A percentile compares a stretch with the other conserved stretches of the same genome.
Conservation (phyloP, 192 early-diverging fungal genomes). For the Coemansia sp. region DNA sequence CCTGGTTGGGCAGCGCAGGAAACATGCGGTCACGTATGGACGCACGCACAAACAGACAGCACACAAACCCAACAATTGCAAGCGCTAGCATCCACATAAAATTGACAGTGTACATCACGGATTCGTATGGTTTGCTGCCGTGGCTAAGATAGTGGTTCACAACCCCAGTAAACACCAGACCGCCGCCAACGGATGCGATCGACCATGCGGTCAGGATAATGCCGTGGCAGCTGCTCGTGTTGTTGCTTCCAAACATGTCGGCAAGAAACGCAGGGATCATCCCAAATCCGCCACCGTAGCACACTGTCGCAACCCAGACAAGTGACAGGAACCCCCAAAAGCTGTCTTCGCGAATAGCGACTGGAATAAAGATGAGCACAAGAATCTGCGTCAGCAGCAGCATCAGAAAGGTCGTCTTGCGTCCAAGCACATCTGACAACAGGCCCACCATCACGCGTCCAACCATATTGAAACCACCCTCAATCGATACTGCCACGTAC, state of each 20-base stretch:
- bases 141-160: slow-evolving; percentile 54
- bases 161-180: slow-evolving; percentile 65
- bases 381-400: slow-evolving; percentile 59
- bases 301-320: slow-evolving; percentile 63
- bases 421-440: slow-evolving; percentile 59
- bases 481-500: slow-evolving; percentile 59
- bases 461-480: slow-evolving; percentile 62
- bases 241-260: slow-evolving; percentile 74
- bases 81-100: slow-evolving; percentile 70
- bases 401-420: slow-evolving; percentile 64
- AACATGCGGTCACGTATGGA: slow-evolving; percentile 68
- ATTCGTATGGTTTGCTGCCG: slow-evolving; percentile 52
- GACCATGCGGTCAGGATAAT: slow-evolving; percentile 76
- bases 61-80: slow-evolving; percentile 55
- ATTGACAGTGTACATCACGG: slow-evolving; percentile 58
- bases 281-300: slow-evolving; percentile 76
- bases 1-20: slow-evolving; percentile 61
- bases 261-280: slow-evolving; percentile 73
- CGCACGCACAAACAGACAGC: slow-evolving; percentile 62
- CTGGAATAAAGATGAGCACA: slow-evolving; percentile 59
- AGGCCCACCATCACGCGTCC: slow-evolving; percentile 58
- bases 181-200: slow-evolving; percentile 65
- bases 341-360: slow-evolving; percentile 54
- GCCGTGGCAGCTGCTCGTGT: slow-evolving; percentile 74
- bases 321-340: slow-evolving; percentile 60